A percentile compares a stretch with the other conserved stretches of the same genome.
Conservation (phyloP, 2,329 filamentous ascomycete species). For the Lecanicillium sp. region DNA sequence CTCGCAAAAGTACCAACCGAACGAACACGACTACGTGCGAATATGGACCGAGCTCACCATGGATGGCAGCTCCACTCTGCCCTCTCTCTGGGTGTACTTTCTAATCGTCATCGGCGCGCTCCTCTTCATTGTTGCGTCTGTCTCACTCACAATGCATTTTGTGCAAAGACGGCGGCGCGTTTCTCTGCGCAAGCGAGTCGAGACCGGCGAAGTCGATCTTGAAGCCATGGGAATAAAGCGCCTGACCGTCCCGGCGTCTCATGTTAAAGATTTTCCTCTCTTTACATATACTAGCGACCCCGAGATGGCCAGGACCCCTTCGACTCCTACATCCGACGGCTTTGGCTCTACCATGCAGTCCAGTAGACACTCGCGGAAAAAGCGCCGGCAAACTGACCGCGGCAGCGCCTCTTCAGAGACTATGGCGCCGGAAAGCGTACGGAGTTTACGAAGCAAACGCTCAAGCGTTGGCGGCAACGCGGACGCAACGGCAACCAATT, state of each 20-base stretch:
- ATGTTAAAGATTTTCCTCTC: conserved; percentile 67
- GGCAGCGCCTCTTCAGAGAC: conserved; percentile 19
- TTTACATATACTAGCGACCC: conserved; percentile 64
- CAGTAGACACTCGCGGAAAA: conserved; percentile 20
- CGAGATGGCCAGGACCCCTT: conserved; percentile 25
- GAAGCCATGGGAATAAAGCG: conserved; percentile 80
- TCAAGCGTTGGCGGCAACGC: conserved; percentile 24
- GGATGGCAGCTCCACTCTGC: conserved; percentile 41
- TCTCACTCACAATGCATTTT: conserved; percentile 66
- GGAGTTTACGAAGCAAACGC: conserved; percentile 28
- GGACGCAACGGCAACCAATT: conserved; percentile 42
- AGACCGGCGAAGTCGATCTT: conserved; percentile 73
- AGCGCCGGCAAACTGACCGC: conserved; percentile 20
- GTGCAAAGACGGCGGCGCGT: conserved; percentile 65
- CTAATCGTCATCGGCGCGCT: conserved; percentile 64
- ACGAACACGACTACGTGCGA: conserved; percentile 50
- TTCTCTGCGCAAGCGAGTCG: conserved; percentile 60
- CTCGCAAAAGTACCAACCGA: conserved; percentile 42
- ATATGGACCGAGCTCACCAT: conserved; percentile 49
- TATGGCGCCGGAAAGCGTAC: conserved; percentile 13
- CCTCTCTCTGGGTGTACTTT: conserved; percentile 75
- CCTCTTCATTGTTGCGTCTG: conserved; percentile 55
- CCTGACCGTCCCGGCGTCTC: conserved; percentile 62
- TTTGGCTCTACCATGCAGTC: conserved; percentile 19
- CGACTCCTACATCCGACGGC: conserved; percentile 25